These are phyloP conservation scores for Pisolithus sp. DNA, from an alignment of 768 basidiomycete species.

Conservation along the genomic window DNA sequence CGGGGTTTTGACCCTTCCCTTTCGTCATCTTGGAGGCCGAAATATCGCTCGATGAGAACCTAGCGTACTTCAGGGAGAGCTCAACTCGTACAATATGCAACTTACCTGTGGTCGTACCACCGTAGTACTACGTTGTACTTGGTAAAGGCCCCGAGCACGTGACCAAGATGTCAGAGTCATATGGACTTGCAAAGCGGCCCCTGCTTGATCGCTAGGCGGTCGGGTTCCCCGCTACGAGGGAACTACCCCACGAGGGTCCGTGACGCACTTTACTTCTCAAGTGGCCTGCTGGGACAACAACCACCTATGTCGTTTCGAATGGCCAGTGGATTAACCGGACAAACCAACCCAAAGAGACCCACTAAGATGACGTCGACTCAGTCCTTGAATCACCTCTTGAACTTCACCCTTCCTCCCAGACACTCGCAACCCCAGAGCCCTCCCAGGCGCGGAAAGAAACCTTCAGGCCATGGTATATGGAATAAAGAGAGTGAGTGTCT, in stretches of 20 bases:
- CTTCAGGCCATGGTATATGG: constrained; percentile 62
- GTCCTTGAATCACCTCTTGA: constrained; percentile 79
- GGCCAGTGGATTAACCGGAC: constrained; percentile 18
- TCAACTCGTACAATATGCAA: no score
- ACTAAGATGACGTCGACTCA: constrained; percentile 66
- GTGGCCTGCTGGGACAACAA: constrained; percentile 7
- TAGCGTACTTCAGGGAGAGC: no score
- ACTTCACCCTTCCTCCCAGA: constrained; percentile 88
- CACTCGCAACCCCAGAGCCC: constrained; percentile 54
- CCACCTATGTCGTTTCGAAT: constrained; percentile 25
- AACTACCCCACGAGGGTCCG: constrained; percentile 31
- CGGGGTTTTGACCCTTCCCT: constrained; percentile 83
- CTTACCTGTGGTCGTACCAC: no score
- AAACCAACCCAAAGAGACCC: constrained; percentile 47
- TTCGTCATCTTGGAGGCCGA: constrained; percentile 58
- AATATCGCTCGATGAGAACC: not conserved
- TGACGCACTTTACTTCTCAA: not conserved
- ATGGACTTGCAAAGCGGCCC: not conserved
- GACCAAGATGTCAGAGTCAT: not conserved
- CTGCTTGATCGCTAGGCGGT: constrained; percentile 8
- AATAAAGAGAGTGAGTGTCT: constrained; percentile 85
- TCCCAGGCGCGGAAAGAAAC: constrained; percentile 72
- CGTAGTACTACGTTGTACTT: no score
- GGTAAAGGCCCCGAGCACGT: constrained; percentile 5
- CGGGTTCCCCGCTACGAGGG: constrained; percentile 42